Base-by-base conservation (phyloP, 495 filamentous ascomycete species). In the Hypomontagnella submonticulosa region DNA sequence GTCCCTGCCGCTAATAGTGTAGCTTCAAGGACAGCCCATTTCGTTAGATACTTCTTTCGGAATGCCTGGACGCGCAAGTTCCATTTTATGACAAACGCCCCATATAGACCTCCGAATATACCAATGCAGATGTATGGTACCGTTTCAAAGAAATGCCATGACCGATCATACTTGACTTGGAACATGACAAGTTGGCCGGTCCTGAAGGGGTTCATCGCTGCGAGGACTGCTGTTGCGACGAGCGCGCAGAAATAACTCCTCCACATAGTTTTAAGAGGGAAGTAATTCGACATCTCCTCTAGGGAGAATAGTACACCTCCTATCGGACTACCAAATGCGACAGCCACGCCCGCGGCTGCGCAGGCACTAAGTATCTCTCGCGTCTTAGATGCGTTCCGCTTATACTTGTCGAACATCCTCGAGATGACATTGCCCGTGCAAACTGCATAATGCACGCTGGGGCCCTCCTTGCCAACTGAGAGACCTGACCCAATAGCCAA, bases 151-250 rank as follows among this genome's bases (percentile, higher is more conserved):
- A 97, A 97, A 76, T 99, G 95, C 95, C 95, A 99, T 3, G 88
- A 88, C 15, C 96, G 90, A 76, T 99, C 96, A 73, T 99, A 99
- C 68, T 85, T 86, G 67, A 99, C 95, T 72, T 97, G 92, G 78
- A 99, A 99, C 95, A 99, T 99, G 84, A 99, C 95, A 37, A 99
- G 84, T 69, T 98, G 96, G n/a, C 95, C 95, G 1, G 95, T 99
- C 53, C 95, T 82, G 74, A 99, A 99, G 32, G 95, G 95, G 70
- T 99, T 99, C 90, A 99, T 96, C 34, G 90, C 91, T 76, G 95
- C 92, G 16, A 99, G 78, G 1, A 97, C 92, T 27, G 93, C 92
- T 5, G 96, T 99, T 16, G 96, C 96, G 11, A 99, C 95, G 57
- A 99, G 79, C 34, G 96, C 96, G 76, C 95, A 99, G 73, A 98